Evolutionary conservation across 1,284 basidiomycete species (phyloP).

Genomic region (Retiboletus fuscus): DNA sequence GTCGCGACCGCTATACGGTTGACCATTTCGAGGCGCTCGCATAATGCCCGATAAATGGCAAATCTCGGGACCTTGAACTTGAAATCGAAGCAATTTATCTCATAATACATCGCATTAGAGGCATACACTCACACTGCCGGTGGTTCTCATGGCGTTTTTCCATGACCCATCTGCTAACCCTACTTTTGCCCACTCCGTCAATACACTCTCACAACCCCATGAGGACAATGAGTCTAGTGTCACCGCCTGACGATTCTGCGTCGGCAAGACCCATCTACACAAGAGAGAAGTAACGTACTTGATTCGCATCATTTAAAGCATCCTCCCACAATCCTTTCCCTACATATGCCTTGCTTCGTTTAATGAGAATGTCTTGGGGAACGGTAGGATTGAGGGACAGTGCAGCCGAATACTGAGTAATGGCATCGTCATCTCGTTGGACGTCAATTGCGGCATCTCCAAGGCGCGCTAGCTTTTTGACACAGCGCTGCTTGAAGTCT

Average conservation of each 20-base stretch:
- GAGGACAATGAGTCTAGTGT: neutral
- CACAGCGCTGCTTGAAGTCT: neutral
- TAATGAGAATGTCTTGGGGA: too few relatives aligned
- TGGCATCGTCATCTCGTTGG: slow-evolving; percentile 3
- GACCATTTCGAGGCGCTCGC: slow-evolving; percentile 6
- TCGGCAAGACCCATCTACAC: neutral
- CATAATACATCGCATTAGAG: too few relatives aligned
- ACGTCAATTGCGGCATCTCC: neutral
- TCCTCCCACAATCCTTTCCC: slow-evolving; percentile 2
- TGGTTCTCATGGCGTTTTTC: neutral
- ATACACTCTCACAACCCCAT: neutral
- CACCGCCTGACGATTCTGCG: neutral
- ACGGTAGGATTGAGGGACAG: too few relatives aligned
- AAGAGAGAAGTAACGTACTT: neutral
- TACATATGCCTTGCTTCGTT: too few relatives aligned
- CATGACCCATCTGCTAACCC: neutral
- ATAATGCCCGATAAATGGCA: slow-evolving; percentile 7
- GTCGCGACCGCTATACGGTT: neutral
- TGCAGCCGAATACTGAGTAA: too few relatives aligned
- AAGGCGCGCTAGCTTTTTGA: neutral
- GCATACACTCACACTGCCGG: neutral
- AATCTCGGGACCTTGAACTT: slow-evolving; percentile 1
- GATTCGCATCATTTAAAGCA: slow-evolving; percentile 22
- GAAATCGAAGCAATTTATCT: too few relatives aligned
- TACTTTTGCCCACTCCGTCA: neutral